These are phyloP conservation scores for Leucosporidium creatinivorum DNA, from an alignment of 768 basidiomycete species.

Conservation along the genomic window DNA sequence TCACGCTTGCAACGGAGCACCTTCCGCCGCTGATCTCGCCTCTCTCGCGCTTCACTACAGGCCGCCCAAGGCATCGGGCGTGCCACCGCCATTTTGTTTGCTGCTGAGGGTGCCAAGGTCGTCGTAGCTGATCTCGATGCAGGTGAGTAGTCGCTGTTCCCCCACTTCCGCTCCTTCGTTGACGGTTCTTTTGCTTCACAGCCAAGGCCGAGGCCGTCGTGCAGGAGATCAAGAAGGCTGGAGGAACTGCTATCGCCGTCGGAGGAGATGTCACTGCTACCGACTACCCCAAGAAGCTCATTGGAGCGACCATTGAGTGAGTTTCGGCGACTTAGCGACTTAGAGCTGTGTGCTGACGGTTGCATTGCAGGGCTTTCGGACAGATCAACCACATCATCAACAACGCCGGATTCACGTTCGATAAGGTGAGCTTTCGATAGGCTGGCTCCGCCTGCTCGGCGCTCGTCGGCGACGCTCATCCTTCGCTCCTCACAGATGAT, in stretches of 20 bases:
- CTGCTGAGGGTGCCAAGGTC: constrained; percentile 77
- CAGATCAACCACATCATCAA: constrained; percentile 82
- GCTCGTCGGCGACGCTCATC: no score
- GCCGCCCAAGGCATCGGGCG: constrained; percentile 64
- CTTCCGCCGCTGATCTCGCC: not conserved
- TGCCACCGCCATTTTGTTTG: constrained; percentile 66
- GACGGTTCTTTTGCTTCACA: not conserved
- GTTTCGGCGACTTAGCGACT: constrained; percentile 38
- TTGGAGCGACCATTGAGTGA: constrained; percentile 66
- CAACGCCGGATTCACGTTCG: constrained; percentile 50
- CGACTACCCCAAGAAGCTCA: constrained; percentile 70
- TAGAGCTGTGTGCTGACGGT: not conserved
- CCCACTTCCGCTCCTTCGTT: no score
- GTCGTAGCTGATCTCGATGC: constrained; percentile 80
- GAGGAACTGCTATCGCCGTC: constrained; percentile 67
- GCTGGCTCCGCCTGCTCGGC: no score
- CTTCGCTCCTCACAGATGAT: constrained; percentile 52
- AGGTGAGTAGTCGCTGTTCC: constrained; percentile 29
- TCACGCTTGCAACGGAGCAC: no score
- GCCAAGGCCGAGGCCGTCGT: constrained; percentile 58
- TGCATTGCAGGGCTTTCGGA: constrained; percentile 56
- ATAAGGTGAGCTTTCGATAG: not conserved
- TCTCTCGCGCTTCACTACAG: constrained; percentile 6
- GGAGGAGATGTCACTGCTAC: constrained; percentile 74
- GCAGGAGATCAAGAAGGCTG: constrained; percentile 62